These are phyloP conservation scores for Aspergillus pseudonomiae DNA, from an alignment of 2,329 filamentous ascomycete species.

Conservation along the genomic window DNA sequence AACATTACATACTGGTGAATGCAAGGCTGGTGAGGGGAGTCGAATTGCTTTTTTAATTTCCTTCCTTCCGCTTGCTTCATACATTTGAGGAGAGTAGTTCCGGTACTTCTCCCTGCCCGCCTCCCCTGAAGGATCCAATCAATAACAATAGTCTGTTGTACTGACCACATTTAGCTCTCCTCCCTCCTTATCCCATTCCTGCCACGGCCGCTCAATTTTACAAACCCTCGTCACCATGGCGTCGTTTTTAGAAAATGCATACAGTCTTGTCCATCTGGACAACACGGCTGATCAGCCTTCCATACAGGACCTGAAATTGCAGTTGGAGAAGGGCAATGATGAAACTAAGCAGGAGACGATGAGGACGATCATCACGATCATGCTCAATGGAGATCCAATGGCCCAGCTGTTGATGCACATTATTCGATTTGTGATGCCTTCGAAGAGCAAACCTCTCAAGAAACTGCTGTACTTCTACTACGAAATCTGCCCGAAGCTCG, in stretches of 20 bases:
- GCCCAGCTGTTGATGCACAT: constrained; percentile 97
- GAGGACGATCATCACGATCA: constrained; percentile 93
- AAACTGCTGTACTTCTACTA: constrained; percentile 99
- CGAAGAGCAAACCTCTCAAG: constrained; percentile 93
- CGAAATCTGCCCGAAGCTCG: constrained; percentile 96
- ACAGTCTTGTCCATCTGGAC: constrained; percentile 97
- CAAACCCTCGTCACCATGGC: constrained; percentile 69
- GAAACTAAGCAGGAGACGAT: constrained; percentile 93
- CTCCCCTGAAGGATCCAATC: constrained; percentile 16
- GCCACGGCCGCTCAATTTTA: constrained; percentile 19
- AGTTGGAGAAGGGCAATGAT: constrained; percentile 91
- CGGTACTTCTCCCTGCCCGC: constrained; percentile 27
- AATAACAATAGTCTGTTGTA: constrained; percentile 33
- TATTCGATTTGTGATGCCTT: constrained; percentile 99
- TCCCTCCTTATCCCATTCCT: constrained; percentile 30
- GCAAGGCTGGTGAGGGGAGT: constrained; percentile 40
- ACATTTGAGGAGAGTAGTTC: constrained; percentile 31
- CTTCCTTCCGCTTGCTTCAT: constrained; percentile 27
- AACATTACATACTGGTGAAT: constrained; percentile 40
- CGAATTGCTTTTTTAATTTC: constrained; percentile 33
- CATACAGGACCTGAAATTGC: constrained; percentile 86
- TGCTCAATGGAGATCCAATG: constrained; percentile 98
- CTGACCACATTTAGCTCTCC: constrained; percentile 38
- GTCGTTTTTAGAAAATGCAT: constrained; percentile 90
- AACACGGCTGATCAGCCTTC: constrained; percentile 91